phyloP scores from a whole-genome alignment of 2,329 filamentous ascomycete genomes.

The Parafenestella ontariensis region DNA sequence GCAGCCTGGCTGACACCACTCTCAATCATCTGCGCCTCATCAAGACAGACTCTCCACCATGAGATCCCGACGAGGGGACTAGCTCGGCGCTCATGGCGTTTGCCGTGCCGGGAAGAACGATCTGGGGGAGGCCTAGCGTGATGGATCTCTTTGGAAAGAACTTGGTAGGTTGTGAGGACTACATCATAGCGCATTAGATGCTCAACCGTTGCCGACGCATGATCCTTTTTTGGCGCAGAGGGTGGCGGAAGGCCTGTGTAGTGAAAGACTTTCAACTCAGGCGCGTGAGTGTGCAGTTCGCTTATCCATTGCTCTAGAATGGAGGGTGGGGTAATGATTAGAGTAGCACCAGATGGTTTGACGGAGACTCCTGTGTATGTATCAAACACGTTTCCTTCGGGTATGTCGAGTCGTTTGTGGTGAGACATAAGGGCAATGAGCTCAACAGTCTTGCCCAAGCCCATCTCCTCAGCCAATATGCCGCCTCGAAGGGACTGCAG shows the following conservation, averaged over 20 bases:
- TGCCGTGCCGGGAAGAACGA: constrained; percentile 69
- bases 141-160: constrained; percentile 82
- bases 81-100: constrained; percentile 69
- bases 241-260: constrained; percentile 60
- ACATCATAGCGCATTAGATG: constrained; percentile 62
- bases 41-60: constrained; percentile 84
- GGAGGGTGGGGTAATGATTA: constrained; percentile 68
- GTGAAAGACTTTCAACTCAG: constrained; percentile 61
- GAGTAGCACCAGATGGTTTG: constrained; percentile 61
- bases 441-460: constrained; percentile 81
- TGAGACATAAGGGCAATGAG: constrained; percentile 73
- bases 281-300: constrained; percentile 65
- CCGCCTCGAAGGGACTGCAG: constrained; percentile 61
- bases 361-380: constrained; percentile 54
- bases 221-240: constrained; percentile 37
- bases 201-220: constrained; percentile 52
- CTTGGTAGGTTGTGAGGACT: constrained; percentile 69
- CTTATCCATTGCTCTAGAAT: constrained; percentile 70
- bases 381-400: constrained; percentile 42
- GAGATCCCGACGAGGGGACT: constrained; percentile 81
- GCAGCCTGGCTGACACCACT: constrained; percentile 85
- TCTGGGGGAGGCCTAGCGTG: constrained; percentile 74
- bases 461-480: constrained; percentile 83
- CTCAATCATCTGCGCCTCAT: constrained; percentile 91
- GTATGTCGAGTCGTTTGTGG: constrained; percentile 58